Evolutionary conservation across 768 basidiomycete species (phyloP), one percentile per base, ranked within the genome.

Genomic region (Crucibulum laeve): DNA sequence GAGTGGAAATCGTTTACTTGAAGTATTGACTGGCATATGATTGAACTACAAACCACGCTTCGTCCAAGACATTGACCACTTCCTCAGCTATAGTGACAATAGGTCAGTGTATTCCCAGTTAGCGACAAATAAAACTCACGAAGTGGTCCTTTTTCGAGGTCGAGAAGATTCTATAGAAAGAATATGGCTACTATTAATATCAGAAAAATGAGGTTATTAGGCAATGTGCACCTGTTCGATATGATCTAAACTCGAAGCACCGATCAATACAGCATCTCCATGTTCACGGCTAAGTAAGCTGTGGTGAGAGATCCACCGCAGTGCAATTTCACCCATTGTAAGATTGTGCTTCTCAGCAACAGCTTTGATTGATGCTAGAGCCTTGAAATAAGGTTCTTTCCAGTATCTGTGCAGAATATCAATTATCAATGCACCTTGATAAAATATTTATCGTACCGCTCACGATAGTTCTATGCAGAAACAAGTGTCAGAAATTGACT

Each of bases 271-370:
- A 18, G 73, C 58, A 50, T 79, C 75, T 8, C 74, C 71, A 19
- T 65, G 51, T 48, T 77, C 74, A 5, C 69, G 60, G 50, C 71
- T 67, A 38, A 82, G 53, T 2, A 63, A 44, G 4, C 74, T 76
- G 47, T 83, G 80, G 45, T 82, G 72, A 41, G 79, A 74, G 40
- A 74, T 64, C 81, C 81, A 84, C n/a, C 81, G 67, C 37, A 81
- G 60, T 1, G 80, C 77, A 3, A 79, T 67, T 58, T 82, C 79
- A 2, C 71, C 65, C 44, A 79, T 59, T 0, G 71, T 69, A 3
- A 83, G 54, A 33, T 59, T 48, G 46, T 80, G 63, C 38, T 68
- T 72, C 25, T 69, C 69, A 4, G 73, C 70, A 7, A 68, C 74
- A 2, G 57, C 59, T 11, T 67, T 61, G 45, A 82, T 67, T 8